Evolutionary conservation across 2,329 filamentous ascomycete genomes (phyloP), one percentile per base, ranked within the genome.

Genomic region (Paraphoma chrysanthemicola): DNA sequence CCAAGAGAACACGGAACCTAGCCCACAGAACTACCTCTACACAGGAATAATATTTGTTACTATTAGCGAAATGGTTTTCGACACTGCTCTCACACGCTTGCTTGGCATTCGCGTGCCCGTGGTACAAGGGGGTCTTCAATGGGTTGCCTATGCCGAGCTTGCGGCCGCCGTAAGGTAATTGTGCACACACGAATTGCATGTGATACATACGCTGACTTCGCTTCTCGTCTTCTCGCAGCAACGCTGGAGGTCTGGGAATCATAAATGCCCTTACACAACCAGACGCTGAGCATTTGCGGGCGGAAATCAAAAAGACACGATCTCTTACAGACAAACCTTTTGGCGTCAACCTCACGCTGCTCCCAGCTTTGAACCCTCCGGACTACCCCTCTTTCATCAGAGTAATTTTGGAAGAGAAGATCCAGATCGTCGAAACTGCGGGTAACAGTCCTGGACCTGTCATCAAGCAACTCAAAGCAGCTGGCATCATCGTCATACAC

Each of bases 331-430:
- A 83, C 60, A 85, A 87, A 63, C 91, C 91, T 16, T 98, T 99
- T 78, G 95, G 85, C 71, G 94, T 98, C 69, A 99, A 99, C 81
- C 86, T 98, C 67, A 99, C 95, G 8, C 89, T 98, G 59, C 89
- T 98, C 44, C 95, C 95, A 28, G 86, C 93, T 53, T 86, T 98
- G 68, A 89, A 92, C 9, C 92, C 95, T 6, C 95, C 95, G 5
- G 90, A 98, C 83, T 99, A 99, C 78, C 86, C 81, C 60, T 94
- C 92, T 58, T 99, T 96, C 80, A 92, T 94, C 30, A 90, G 92
- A 78, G 91, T 93, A 51, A 88, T 96, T 72, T 93, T 99, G 72
- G 93, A 97, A 73, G 93, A 97, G 81, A 93, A 93, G 54, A 84
- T 98, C 79, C 87, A 86, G 63, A 89, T 98, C 59, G 94, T 98